Base-by-base conservation (phyloP, 495 filamentous ascomycete genomes). In the Trichoderma orchidacearum region DNA sequence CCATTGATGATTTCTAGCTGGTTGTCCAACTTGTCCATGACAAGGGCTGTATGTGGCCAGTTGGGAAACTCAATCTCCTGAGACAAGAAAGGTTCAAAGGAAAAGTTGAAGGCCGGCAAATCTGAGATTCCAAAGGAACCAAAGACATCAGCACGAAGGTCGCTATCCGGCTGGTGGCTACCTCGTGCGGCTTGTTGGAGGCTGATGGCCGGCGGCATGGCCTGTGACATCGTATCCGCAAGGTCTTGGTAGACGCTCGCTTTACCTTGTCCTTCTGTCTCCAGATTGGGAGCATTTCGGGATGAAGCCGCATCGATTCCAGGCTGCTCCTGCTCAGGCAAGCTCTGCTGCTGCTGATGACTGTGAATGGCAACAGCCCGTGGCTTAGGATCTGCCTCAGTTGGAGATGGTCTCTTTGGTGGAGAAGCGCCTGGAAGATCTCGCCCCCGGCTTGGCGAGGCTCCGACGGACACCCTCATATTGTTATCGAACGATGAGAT, bases 401-500 rank as follows among this genome's bases (percentile, higher is more conserved):
- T 38, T 13, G 7, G 35, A 12, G 12, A 17, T n/a, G 35, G 18
- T 38, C 5, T 5, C 15, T 38, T 1, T 18, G 5, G 15, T 3
- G 3, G 12, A 38, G 35, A 17, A 13, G 35, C 18, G 7, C 15
- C 5, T 17, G 35, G 15, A 17, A 38, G 35, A 2, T 38, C 12
- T 5, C 15, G 12, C 15, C 15, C 5, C 7, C 18, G 35, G 15
- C 35, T 38, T 13, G 6, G n/a, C 13, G 35, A n/a, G 6, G 11
- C 15, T 6, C 12, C 35, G 3, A 38, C 2, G 5, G 61, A 63
- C 21, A 67, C 62, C 17, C 64, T 56, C 34, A 71, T 60, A 50
- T 71, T 71, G 31, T 61, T 65, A 12, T 71, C 66, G 36, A 71
- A 71, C 2, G 67, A 71, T 35, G 61, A 63, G 30, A 66, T 61